phyloP scores from a whole-genome alignment of 129 eudicot genomes.

The Artemisia annua region DNA sequence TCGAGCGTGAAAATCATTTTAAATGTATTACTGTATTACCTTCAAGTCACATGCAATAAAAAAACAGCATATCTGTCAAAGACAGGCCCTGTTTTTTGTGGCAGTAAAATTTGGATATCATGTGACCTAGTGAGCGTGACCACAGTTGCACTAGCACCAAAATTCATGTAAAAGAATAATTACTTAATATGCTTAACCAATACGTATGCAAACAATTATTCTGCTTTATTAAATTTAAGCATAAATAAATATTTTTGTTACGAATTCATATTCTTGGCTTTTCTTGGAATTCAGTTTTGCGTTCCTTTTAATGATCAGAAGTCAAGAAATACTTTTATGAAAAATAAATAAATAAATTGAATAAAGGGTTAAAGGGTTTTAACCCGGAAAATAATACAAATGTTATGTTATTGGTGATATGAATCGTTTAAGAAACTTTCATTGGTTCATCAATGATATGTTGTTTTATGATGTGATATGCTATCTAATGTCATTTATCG shows the following conservation, averaged over 20 bases:
- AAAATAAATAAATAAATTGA: too few species aligned
- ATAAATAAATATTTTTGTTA: neutral
- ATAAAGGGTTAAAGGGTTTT: too few species aligned
- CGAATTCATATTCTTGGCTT: neutral
- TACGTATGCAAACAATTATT: neutral
- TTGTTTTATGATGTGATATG: too few species aligned
- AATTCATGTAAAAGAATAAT: conserved; percentile 17
- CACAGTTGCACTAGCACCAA: conserved; percentile 40
- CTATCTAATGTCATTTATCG: too few species aligned
- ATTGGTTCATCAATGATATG: too few species aligned
- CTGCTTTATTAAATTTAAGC: neutral
- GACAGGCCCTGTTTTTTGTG: conserved; percentile 34
- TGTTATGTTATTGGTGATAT: too few species aligned
- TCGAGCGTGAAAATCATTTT: too few species aligned
- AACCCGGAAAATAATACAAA: too few species aligned
- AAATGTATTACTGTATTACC: too few species aligned
- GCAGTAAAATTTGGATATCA: conserved; percentile 29
- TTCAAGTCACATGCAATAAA: conserved; percentile 46
- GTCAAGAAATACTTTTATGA: too few species aligned
- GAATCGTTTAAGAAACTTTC: too few species aligned
- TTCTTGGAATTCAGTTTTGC: neutral
- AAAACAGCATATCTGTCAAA: conserved; percentile 24
- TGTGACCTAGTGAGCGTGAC: conserved; percentile 29
- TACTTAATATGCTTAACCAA: neutral
- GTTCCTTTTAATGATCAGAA: too few species aligned